phyloP scores from a whole-genome alignment of 441 rosid species.

The Corymbia citriodora region DNA sequence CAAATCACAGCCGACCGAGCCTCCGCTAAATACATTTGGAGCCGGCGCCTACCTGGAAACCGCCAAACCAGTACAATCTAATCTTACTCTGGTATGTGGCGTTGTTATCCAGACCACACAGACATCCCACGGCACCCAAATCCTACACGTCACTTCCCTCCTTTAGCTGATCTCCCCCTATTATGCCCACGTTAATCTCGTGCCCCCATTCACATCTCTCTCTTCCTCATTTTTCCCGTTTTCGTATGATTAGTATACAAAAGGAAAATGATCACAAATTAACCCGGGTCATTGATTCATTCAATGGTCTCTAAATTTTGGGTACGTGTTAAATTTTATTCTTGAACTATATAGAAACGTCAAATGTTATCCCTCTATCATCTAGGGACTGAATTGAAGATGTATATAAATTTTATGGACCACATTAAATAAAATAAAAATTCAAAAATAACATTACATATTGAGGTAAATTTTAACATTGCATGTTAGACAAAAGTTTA shows the following conservation, averaged over 20 bases:
- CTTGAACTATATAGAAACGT: too few species aligned
- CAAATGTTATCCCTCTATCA: too few species aligned
- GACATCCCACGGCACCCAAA: background rate
- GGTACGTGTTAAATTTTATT: too few species aligned
- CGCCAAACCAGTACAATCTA: background rate
- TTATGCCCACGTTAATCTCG: background rate
- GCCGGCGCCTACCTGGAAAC: background rate
- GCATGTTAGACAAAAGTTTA: too few species aligned
- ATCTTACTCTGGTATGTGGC: background rate
- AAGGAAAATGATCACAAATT: too few species aligned
- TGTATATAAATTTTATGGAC: rapidly evolving
- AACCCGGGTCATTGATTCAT: too few species aligned
- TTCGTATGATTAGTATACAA: too few species aligned
- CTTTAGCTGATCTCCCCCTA: background rate
- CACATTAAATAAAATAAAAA: too few species aligned
- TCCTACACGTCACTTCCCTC: background rate
- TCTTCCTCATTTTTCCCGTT: background rate
- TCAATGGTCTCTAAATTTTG: rapidly evolving
- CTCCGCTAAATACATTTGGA: background rate
- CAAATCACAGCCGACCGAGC: background rate
- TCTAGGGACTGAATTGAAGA: too few species aligned
- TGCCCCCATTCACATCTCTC: background rate
- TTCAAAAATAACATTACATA: rapidly evolving
- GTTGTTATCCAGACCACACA: background rate
- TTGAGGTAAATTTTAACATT: too few species aligned